These are phyloP conservation scores for Obelidium mucronatum DNA, from an alignment of 192 early-diverging fungal species.

Conservation along the genomic window DNA sequence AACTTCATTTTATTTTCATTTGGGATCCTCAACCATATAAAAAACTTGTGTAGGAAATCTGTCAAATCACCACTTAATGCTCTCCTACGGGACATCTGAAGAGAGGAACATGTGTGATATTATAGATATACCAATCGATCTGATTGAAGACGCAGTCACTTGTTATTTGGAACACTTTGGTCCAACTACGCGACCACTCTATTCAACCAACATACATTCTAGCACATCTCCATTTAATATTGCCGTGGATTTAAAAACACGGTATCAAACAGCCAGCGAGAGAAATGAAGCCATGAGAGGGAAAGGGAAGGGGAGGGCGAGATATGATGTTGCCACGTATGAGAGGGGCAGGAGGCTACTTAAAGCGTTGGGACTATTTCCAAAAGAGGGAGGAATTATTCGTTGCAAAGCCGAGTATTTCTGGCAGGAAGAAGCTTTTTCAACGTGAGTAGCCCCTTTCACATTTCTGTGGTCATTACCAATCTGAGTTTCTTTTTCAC, in stretches of 20 bases:
- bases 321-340: conserved; percentile 22
- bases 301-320: conserved; percentile 14
- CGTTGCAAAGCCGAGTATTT: conserved; percentile 30
- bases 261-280: conserved; percentile 16
- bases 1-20: neutral
- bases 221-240: neutral
- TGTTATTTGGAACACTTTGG: conserved; percentile 31
- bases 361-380: conserved; percentile 20
- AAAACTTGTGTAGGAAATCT: conserved; percentile 3
- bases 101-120: conserved; percentile 20
- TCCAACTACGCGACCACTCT: neutral
- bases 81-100: conserved; percentile 18
- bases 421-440: conserved; percentile 21
- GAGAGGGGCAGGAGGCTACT: neutral
- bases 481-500: neutral
- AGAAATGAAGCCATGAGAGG: neutral
- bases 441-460: conserved; percentile 7
- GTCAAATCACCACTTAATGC: conserved; percentile 27
- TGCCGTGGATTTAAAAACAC: neutral
- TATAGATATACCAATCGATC: conserved; percentile 17
- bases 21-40: neutral
- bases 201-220: neutral
- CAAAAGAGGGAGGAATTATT: conserved; percentile 1
- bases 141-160: conserved; percentile 24
- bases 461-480: neutral